Percentiles rank a stretch among this genome's conserved stretches.
These are phyloP conservation scores for Leccinum pallidistipes DNA, from an alignment of 1,284 basidiomycete genomes.

Conservation along the genomic window DNA sequence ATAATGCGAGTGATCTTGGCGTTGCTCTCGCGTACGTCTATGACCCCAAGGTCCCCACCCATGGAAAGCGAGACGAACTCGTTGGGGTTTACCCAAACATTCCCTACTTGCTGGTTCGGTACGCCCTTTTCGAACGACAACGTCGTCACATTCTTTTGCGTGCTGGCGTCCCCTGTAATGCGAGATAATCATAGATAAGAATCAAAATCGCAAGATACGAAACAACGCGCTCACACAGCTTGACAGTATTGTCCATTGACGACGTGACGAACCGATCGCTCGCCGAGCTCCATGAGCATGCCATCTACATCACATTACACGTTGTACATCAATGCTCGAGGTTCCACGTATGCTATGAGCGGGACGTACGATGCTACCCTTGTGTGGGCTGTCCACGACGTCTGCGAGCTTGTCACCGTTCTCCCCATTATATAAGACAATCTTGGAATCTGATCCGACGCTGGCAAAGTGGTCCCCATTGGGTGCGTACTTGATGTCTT, in stretches of 20 bases:
- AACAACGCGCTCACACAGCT: slow-evolving; percentile 64
- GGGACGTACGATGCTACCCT: slow-evolving; percentile 71
- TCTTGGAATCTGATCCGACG: slow-evolving; percentile 89
- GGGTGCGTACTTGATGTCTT: slow-evolving; percentile 85
- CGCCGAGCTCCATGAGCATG: slow-evolving; percentile 75
- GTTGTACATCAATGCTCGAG: neutral
- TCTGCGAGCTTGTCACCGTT: slow-evolving; percentile 79
- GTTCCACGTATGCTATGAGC: neutral
- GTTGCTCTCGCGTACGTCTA: slow-evolving; percentile 68
- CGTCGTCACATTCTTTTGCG: slow-evolving; percentile 61
- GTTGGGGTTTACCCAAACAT: slow-evolving; percentile 69
- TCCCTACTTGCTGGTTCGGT: slow-evolving; percentile 85
- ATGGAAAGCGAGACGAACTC: slow-evolving; percentile 86
- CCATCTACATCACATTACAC: slow-evolving; percentile 53
- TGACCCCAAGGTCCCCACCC: slow-evolving; percentile 81
- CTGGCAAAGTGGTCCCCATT: slow-evolving; percentile 86
- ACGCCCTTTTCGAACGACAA: slow-evolving; percentile 75
- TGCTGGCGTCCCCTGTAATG: slow-evolving; percentile 74
- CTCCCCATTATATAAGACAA: slow-evolving; percentile 92
- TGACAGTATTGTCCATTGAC: slow-evolving; percentile 87
- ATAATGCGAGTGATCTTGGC: slow-evolving; percentile 63
- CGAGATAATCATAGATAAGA: neutral
- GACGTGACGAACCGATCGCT: slow-evolving; percentile 77
- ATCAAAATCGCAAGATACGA: neutral
- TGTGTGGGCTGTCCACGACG: slow-evolving; percentile 64